Evolutionary conservation across 352 stramenopile genomes (phyloP).

Genomic region (Phytophthora tubulina): DNA sequence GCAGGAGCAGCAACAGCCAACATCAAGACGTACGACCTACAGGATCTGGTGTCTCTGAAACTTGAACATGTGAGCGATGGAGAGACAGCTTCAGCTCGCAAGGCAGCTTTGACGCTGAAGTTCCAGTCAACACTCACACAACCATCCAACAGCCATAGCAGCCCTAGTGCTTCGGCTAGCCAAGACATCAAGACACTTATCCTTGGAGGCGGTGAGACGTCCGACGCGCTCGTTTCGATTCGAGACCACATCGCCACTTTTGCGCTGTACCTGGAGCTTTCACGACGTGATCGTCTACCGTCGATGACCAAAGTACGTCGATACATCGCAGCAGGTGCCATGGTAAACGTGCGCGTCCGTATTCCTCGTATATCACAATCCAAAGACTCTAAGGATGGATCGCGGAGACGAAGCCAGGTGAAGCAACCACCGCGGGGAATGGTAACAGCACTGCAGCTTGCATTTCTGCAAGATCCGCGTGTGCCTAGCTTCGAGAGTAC

Average conservation of each 20-base stretch:
- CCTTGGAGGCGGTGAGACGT: constrained; percentile 54
- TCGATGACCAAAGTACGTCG: constrained; percentile 47
- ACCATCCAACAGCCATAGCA: constrained; percentile 34
- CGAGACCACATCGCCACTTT: constrained; percentile 67
- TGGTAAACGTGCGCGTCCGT: constrained; percentile 57
- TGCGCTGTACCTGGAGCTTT: constrained; percentile 56
- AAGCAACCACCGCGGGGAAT: constrained; percentile 34
- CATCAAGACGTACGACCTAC: constrained; percentile 51
- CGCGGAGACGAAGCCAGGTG: constrained; percentile 22
- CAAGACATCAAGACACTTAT: constrained; percentile 65
- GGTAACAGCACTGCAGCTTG: constrained; percentile 64
- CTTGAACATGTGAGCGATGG: constrained; percentile 63
- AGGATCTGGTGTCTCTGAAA: constrained; percentile 58
- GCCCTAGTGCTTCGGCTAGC: constrained; percentile 21
- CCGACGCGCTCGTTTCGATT: constrained; percentile 43
- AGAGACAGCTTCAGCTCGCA: constrained; percentile 41
- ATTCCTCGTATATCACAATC: constrained; percentile 36
- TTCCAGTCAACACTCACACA: constrained; percentile 52
- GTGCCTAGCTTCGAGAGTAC: constrained; percentile 44
- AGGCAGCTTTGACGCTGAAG: constrained; percentile 60
- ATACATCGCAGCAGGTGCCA: constrained; percentile 61
- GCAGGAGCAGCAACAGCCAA: constrained; percentile 16
- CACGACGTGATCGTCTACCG: constrained; percentile 49
- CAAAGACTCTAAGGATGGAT: constrained; percentile 29
- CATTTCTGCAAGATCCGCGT: constrained; percentile 47